Conservation (phyloP, 768 basidiomycete species). For the Serpula lacrymans region DNA sequence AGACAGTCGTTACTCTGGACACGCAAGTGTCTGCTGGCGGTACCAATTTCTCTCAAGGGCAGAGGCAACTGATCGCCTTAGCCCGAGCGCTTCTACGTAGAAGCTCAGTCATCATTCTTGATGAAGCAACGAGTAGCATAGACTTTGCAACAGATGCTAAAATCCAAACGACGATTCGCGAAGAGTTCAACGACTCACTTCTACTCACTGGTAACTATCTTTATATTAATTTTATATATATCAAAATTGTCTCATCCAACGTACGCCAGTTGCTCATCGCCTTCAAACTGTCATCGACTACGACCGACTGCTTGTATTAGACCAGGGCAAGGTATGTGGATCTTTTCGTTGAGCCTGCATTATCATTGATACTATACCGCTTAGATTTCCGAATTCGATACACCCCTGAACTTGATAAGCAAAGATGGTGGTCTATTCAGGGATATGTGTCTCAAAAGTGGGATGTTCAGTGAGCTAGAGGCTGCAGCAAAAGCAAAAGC, state of each 20-base stretch:
- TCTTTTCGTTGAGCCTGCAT: too few relatives aligned
- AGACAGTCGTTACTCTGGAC: constrained; percentile 37
- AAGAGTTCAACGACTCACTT: constrained; percentile 57
- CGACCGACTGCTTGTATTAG: constrained; percentile 16
- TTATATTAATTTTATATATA: too few relatives aligned
- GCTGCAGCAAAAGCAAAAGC: constrained; percentile 9
- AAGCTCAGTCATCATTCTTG: constrained; percentile 59
- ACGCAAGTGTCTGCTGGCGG: constrained; percentile 57
- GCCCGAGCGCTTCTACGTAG: constrained; percentile 59
- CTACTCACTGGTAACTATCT: constrained; percentile 56
- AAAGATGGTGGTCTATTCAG: constrained; percentile 30
- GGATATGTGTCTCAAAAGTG: constrained; percentile 36
- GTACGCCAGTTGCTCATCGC: constrained; percentile 16
- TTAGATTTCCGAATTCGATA: constrained; percentile 35
- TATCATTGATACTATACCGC: too few relatives aligned
- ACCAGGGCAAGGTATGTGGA: constrained; percentile 13
- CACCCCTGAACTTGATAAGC: constrained; percentile 32
- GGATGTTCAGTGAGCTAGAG: constrained; percentile 15
- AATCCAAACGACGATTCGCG: constrained; percentile 67
- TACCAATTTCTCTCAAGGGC: constrained; percentile 72
- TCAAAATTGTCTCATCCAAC: neutral
- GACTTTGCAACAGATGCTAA: constrained; percentile 59
- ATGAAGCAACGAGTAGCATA: constrained; percentile 50
- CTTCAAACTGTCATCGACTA: constrained; percentile 25
- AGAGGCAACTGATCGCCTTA: constrained; percentile 67